Base-by-base conservation (phyloP, 192 early-diverging fungal genomes). In the Cetraspora pellucida region DNA sequence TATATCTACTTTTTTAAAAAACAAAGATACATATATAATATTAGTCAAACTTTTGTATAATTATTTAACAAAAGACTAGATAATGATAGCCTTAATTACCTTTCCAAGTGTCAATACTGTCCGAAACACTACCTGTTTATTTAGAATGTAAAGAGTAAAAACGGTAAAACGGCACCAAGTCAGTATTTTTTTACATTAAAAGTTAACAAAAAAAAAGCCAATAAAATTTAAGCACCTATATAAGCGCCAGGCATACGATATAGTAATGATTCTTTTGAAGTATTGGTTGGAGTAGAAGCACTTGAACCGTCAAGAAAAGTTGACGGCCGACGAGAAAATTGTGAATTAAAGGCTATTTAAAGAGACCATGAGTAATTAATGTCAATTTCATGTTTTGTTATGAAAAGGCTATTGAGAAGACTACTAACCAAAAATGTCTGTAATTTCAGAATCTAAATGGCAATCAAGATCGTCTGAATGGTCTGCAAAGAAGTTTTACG, bases 371-470 rank as follows among this genome's bases (percentile, higher is more conserved):
- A n/a, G 16, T 21, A 55, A n/a, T 55, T 55, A 55, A 13, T 21
- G 52, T 6, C 2, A n/a, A 55, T 13, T 0, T n/a, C 7, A 19
- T 55, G 6, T n/a, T 21, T 55, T 55, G 11, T 17, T 16, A 23
- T 3, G 1, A 58, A n/a, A 58, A 10, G 2, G 10, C 23, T 25
- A 10, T n/a, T 58, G 59, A 28, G 1, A 61, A 28, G 25, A 14
- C 7, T 17, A 61, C 59, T 30, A 17, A 65, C 63, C 37, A n/a
- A 65, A 65, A 44, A 65, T 65, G 43, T 65, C 63, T n/a, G 28
- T 65, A 44, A n/a, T 44, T 43, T 45, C 37, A 10, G n/a, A 28
- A 17, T n/a, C 31, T 19, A 28, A 30, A n/a, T 65, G 63, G 43
- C 31, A n/a, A n/a, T 65, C 31, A 37, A n/a, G 3, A 21, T 43